Base-by-base conservation (phyloP, 2,329 filamentous ascomycete genomes). In the Capronia coronata region DNA sequence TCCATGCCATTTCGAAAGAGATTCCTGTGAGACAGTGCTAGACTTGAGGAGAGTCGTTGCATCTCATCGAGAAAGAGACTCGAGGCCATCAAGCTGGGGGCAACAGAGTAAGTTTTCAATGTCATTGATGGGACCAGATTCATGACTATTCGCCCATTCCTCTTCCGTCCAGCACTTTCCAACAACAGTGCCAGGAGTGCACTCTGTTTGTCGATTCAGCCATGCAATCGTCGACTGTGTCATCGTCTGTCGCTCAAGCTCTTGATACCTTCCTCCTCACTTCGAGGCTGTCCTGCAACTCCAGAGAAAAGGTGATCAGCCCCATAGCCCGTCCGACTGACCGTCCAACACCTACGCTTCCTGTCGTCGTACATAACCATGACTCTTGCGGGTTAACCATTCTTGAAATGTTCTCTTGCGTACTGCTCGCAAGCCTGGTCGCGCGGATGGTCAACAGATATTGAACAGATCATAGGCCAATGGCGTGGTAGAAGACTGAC, bases 351-450 rank as follows among this genome's bases (percentile, higher is more conserved):
- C 50, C 51, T 27, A 38, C 51, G 49, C 48, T 52, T 46, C 25
- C 18, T 25, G 22, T 46, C 14, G 32, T 44, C 19, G 35, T 45
- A 49, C 23, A 39, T 34, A 49, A 29, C 46, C 37, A n/a, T 40
- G 16, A 40, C 22, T 16, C 29, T 11, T 18, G 18, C 14, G 32
- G n/a, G n/a, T 56, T 40, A 56, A 14, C 44, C 48, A 53, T 69
- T 70, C 59, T 71, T 73, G 65, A 94, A 94, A 69, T 97, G 87
- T 68, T 97, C 91, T 70, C 95, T 96, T 50, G 91, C 91, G 68
- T 95, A 96, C 69, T 96, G 90, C 65, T 89, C 85, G 71, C 85
- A 89, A 43, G 85, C 85, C 85, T 88, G 58, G 47, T 46, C 27
- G 49, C 14, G 16, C 35, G 16, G 19, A 21, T 18, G 4, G 19